Evolutionary conservation across 1,284 basidiomycete genomes (phyloP).

Genomic region (Laetiporus sulphureus): DNA sequence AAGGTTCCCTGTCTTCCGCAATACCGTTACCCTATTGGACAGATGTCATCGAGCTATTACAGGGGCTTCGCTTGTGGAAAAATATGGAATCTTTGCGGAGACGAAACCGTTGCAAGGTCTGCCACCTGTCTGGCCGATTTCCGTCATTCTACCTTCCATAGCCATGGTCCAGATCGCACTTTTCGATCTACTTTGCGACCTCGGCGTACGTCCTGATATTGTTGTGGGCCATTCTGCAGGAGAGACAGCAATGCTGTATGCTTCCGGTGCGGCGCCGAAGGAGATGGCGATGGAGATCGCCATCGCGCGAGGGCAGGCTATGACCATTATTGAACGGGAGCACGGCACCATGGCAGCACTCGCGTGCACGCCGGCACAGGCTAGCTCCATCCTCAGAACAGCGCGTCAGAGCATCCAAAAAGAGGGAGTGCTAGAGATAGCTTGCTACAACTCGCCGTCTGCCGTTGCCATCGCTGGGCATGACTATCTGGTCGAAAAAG

Average conservation of each 20-base stretch:
- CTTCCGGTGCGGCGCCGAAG: constrained; percentile 33
- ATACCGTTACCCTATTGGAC: constrained; percentile 31
- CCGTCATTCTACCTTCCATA: constrained; percentile 30
- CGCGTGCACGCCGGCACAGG: constrained; percentile 24
- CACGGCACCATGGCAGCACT: constrained; percentile 38
- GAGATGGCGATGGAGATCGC: constrained; percentile 35
- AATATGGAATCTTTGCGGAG: constrained; percentile 28
- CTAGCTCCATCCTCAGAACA: constrained; percentile 17
- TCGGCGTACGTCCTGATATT: constrained; percentile 30
- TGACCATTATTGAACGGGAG: constrained; percentile 26
- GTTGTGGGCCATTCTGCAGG: constrained; percentile 37
- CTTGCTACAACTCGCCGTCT: constrained; percentile 31
- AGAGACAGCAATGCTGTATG: constrained; percentile 37
- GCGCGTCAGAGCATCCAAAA: constrained; percentile 8
- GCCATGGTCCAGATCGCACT: constrained; percentile 39
- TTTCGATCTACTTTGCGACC: constrained; percentile 29
- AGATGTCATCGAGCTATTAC: constrained; percentile 20
- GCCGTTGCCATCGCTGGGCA: constrained; percentile 31
- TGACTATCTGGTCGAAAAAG: constrained; percentile 21
- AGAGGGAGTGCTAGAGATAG: constrained; percentile 25
- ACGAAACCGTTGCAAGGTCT: background rate
- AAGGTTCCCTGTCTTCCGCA: constrained; percentile 28
- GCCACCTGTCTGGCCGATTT: constrained; percentile 23
- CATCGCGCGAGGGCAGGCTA: constrained; percentile 30
- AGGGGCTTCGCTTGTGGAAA: constrained; percentile 28